Base-by-base conservation (phyloP, 2,329 filamentous ascomycete genomes). In the Colletotrichum agaves region DNA sequence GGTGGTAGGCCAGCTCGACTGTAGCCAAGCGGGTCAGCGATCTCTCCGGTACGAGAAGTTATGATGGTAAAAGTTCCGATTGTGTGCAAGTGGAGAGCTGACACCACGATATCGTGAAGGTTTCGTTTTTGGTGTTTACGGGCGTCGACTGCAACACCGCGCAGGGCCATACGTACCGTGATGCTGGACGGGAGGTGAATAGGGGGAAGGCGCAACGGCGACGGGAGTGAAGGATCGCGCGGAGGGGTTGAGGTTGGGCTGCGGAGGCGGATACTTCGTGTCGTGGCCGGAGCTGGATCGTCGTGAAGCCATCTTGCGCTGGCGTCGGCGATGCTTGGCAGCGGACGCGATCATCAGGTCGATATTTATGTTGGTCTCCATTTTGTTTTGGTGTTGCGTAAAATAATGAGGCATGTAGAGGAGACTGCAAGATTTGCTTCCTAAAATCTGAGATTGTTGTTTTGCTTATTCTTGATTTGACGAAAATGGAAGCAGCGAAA, bases 1-100 rank as follows among this genome's bases (percentile, higher is more conserved):
- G 63, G 41, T 66, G 63, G 17, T 62, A 66, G 41, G 41, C 47
- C 2, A 66, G 49, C 27, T 49, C 57, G 8, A 23, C 63, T 66
- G 41, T 33, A 49, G 33, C 15, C 17, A 23, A 13, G 13, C 1
- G 5, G 6, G 15, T 66, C 62, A 66, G 58, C 63, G 57, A 17
- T 17, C 11, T 49, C 12, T 21, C 33, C 13, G 35, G n/a, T 44
- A 21, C 33, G 27, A 55, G 39, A 52, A 21, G 13, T 21, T 53
- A 31, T 27, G 31, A 55, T 61, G n/a, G n/a, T 47, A 46, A 61
- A 13, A 61, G n/a, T 61, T 19, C 17, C 41, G 37, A 61, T 19
- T 37, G n/a, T 46, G 35, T 43, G 55, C 11, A 44, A 8, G 46
- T 19, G 53, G 44, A 31, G n/a, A n/a, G 21, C n/a, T 10, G 17